Conservation (phyloP, 2,329 filamentous ascomycete genomes). For the Chaetothyriales sp. region DNA sequence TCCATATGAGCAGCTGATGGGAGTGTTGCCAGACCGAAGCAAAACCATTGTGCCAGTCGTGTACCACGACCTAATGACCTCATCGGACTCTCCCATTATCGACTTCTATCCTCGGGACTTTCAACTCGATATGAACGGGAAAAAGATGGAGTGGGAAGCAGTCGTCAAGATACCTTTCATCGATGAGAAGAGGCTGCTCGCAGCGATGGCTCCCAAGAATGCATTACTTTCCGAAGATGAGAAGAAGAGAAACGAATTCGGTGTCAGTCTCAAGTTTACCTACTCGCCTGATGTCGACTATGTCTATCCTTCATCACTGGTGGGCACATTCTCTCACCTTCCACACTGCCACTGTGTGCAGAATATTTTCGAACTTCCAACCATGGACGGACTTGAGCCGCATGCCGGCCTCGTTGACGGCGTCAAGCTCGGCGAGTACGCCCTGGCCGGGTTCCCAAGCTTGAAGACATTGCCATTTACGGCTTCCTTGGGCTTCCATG, state of each 20-base stretch:
- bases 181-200: conserved; percentile 70
- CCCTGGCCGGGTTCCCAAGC: conserved; percentile 87
- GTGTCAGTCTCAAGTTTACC: conserved; percentile 82
- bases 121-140: conserved; percentile 96
- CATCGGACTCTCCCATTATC: conserved; percentile 75
- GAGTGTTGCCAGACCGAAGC: conserved; percentile 89
- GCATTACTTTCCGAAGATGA: conserved; percentile 62
- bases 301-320: conserved; percentile 71
- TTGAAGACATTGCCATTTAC: conserved; percentile 73
- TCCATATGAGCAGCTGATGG: conserved; percentile 95
- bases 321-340: conserved; percentile 81
- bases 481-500: conserved; percentile 69
- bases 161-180: conserved; percentile 99
- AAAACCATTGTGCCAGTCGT: conserved; percentile 83
- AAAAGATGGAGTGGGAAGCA: conserved; percentile 99
- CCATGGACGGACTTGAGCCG: conserved; percentile 75
- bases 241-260: conserved; percentile 72
- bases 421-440: conserved; percentile 63
- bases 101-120: conserved; percentile 98
- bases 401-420: conserved; percentile 71
- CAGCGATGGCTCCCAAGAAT: conserved; percentile 76
- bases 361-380: conserved; percentile 90
- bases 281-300: conserved; percentile 66
- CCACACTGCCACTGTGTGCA: conserved; percentile 77
- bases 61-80: conserved; percentile 88